A percentile compares a stretch with the other conserved stretches of the same genome.
phyloP scores from a whole-genome alignment of 192 early-diverging fungal genomes.

The Linnemannia exigua region DNA sequence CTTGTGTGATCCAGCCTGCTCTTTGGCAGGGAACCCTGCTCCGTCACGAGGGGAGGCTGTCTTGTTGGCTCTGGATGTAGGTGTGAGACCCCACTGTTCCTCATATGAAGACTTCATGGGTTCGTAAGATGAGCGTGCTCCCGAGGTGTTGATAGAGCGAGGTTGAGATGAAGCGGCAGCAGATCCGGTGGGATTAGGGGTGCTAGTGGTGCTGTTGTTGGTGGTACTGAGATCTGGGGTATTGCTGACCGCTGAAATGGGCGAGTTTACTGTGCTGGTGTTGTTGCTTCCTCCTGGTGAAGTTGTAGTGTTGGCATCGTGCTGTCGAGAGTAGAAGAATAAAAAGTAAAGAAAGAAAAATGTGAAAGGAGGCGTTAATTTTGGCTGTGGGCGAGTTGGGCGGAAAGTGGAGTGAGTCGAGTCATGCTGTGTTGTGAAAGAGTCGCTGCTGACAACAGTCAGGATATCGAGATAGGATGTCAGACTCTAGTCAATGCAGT shows the following conservation, averaged over 20 bases:
- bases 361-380: neutral
- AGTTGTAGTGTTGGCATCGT: constrained; percentile 49
- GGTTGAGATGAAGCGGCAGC: constrained; percentile 21
- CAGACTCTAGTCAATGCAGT: neutral
- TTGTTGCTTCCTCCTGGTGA: constrained; percentile 51
- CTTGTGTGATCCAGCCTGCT: constrained; percentile 22
- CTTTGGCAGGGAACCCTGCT: constrained; percentile 30
- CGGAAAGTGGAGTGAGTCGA: neutral
- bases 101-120: constrained; percentile 68
- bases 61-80: constrained; percentile 34
- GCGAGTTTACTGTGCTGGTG: constrained; percentile 33
- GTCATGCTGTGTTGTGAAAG: constrained; percentile 3
- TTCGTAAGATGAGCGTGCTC: constrained; percentile 60
- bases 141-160: constrained; percentile 35
- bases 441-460: neutral
- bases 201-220: constrained; percentile 13
- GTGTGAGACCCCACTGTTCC: constrained; percentile 57
- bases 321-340: constrained; percentile 9
- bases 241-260: constrained; percentile 48
- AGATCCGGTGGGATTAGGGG: neutral
- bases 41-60: constrained; percentile 45
- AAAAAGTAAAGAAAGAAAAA: neutral
- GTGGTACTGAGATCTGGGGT: constrained; percentile 37
- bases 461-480: neutral
- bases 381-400: neutral